Evolutionary conservation across 2,329 filamentous ascomycete species (phyloP).

Genomic region (Pestalotiopsis sp.): DNA sequence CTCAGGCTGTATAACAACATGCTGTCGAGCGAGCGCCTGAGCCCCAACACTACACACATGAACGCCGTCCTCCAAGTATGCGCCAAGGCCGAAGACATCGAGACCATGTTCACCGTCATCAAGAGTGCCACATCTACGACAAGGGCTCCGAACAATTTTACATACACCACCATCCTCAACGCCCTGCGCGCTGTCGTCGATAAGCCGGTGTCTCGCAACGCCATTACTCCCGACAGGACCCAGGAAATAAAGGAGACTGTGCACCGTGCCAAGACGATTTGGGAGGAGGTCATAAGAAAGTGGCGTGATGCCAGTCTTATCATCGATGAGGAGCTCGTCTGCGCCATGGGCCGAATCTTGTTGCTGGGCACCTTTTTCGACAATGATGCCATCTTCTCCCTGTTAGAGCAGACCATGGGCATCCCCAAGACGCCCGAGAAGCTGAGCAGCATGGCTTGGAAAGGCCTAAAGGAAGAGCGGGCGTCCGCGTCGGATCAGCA

Average conservation of each 20-base stretch:
- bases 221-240: conserved; percentile 32
- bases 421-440: conserved; percentile 59
- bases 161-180: conserved; percentile 83
- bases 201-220: conserved; percentile 26
- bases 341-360: conserved; percentile 80
- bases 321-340: conserved; percentile 79
- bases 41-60: conserved; percentile 78
- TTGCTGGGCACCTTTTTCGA: conserved; percentile 65
- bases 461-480: conserved; percentile 1
- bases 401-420: conserved; percentile 82
- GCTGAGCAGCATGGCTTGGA: conserved; percentile 21
- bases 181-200: conserved; percentile 61
- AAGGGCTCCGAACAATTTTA: conserved; percentile 68
- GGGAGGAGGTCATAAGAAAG: conserved; percentile 76
- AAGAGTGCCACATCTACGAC: conserved; percentile 66
- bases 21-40: conserved; percentile 61
- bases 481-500: not conserved
- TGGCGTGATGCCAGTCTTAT: conserved; percentile 73
- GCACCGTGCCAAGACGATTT: conserved; percentile 71
- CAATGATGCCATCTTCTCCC: conserved; percentile 70
- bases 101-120: conserved; percentile 77
- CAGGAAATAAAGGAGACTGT: conserved; percentile 48
- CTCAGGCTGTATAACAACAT: conserved; percentile 79
- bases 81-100: conserved; percentile 72
- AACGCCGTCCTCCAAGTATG: conserved; percentile 90